Percentiles rank a stretch among this genome's conserved stretches.
Evolutionary conservation across 2,329 filamentous ascomycete species (phyloP).

Genomic region (Fusarium sp.): DNA sequence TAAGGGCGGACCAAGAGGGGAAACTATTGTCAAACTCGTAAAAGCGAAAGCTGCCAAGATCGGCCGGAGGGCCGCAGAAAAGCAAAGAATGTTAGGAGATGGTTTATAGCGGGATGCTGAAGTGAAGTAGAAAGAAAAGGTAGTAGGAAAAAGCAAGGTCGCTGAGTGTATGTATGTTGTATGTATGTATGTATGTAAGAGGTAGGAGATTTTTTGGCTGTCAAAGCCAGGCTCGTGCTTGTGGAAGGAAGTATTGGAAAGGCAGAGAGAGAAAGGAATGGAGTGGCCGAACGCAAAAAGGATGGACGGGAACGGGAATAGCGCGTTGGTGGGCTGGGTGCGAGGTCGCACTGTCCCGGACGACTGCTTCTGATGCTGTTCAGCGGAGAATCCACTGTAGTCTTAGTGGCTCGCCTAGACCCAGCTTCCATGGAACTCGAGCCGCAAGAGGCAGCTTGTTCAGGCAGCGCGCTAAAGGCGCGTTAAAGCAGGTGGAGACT

Average conservation of each 20-base stretch:
- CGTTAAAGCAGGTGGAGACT: slow-evolving; percentile 30
- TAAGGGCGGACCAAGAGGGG: slow-evolving; percentile 29
- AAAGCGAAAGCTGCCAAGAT: slow-evolving; percentile 30
- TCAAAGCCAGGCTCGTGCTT: slow-evolving; percentile 38
- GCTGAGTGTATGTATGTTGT: slow-evolving; percentile 14
- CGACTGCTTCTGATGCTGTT: slow-evolving; percentile 30
- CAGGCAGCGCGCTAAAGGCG: slow-evolving; percentile 36
- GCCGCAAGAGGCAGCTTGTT: slow-evolving; percentile 30
- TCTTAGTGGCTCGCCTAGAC: slow-evolving; percentile 27
- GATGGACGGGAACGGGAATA: slow-evolving; percentile 45
- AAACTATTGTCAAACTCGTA: slow-evolving; percentile 27
- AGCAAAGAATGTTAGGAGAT: slow-evolving; percentile 31
- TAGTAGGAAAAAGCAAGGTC: slow-evolving; percentile 15
- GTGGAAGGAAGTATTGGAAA: slow-evolving; percentile 33
- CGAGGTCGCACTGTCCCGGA: slow-evolving; percentile 37
- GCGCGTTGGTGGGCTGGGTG: slow-evolving; percentile 10
- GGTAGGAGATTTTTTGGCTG: slow-evolving; percentile 44
- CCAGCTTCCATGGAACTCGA: slow-evolving; percentile 15
- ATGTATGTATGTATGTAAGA: slow-evolving; percentile 7
- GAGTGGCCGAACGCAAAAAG: slow-evolving; percentile 40
- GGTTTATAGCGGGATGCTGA: slow-evolving; percentile 26
- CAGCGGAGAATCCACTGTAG: slow-evolving; percentile 33
- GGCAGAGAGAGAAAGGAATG: slow-evolving; percentile 40
- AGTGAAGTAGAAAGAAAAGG: background rate
- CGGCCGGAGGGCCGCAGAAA: slow-evolving; percentile 37